These are phyloP conservation scores for Acrodontium crateriforme DNA, from an alignment of 2,329 filamentous ascomycete species.

Conservation along the genomic window DNA sequence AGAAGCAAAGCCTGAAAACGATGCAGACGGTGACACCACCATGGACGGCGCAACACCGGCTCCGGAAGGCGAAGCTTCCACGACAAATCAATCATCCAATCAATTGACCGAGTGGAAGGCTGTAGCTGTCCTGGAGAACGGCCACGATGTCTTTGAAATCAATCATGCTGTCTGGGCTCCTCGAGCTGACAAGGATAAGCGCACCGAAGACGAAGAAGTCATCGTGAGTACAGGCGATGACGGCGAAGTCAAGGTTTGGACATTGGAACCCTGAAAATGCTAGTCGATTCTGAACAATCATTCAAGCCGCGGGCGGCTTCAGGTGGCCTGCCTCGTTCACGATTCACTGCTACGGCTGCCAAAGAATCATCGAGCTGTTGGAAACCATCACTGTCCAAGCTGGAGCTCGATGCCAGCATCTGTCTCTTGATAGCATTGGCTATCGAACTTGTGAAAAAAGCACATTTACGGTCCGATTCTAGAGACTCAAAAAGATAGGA, in stretches of 20 bases:
- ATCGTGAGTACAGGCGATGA: conserved; percentile 87
- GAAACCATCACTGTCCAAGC: too few species aligned
- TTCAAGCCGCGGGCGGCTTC: too few species aligned
- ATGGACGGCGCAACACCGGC: conserved; percentile 11
- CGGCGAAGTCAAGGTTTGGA: conserved; percentile 75
- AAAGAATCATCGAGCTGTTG: too few species aligned
- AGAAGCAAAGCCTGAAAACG: conserved; percentile 7
- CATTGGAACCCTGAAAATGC: conserved; percentile 29
- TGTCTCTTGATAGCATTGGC: too few species aligned
- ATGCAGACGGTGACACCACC: conserved; percentile 16
- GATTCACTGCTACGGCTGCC: too few species aligned
- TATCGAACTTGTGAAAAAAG: too few species aligned
- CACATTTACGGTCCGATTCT: too few species aligned
- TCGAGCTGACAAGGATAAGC: conserved; percentile 54
- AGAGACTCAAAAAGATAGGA: too few species aligned
- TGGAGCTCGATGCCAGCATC: too few species aligned
- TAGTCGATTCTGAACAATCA: too few species aligned
- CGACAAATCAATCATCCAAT: conserved; percentile 1
- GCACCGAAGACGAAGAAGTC: conserved; percentile 60
- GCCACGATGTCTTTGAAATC: conserved; percentile 85
- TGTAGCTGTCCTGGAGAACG: conserved; percentile 53
- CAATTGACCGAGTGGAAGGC: conserved; percentile 52
- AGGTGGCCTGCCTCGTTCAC: too few species aligned
- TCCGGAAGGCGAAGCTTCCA: conserved; percentile 6
- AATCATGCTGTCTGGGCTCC: conserved; percentile 86